Conservation (phyloP, 1,284 basidiomycete genomes). For the Stereum hirsutum region DNA sequence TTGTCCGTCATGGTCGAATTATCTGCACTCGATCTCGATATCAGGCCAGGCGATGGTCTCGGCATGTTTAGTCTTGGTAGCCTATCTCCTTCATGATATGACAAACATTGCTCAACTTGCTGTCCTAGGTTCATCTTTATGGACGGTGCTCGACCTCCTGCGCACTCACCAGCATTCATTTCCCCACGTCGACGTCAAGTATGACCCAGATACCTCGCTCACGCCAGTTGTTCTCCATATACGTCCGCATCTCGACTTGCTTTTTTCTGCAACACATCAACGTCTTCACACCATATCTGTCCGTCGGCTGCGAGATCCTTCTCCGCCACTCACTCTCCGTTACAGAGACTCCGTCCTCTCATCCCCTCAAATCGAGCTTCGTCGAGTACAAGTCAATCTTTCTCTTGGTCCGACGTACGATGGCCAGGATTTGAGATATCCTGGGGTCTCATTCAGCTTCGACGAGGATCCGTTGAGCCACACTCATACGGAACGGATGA, state of each 20-base stretch:
- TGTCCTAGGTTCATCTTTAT: conserved; percentile 63
- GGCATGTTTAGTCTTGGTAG: conserved; percentile 74
- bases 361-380: conserved; percentile 46
- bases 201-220: conserved; percentile 66
- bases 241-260: conserved; percentile 68
- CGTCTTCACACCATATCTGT: conserved; percentile 69
- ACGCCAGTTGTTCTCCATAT: conserved; percentile 74
- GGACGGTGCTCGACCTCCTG: conserved; percentile 70
- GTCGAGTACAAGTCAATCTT: conserved; percentile 59
- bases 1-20: conserved; percentile 33
- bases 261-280: conserved; percentile 72
- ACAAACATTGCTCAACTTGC: conserved; percentile 2
- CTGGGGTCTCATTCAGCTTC: conserved; percentile 77
- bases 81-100: neutral
- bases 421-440: conserved; percentile 70
- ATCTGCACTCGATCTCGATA: conserved; percentile 62
- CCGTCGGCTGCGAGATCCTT: conserved; percentile 50
- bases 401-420: conserved; percentile 83
- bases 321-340: conserved; percentile 55
- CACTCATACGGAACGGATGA: conserved; percentile 39
- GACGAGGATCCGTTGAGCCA: conserved; percentile 55
- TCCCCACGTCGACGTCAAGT: conserved; percentile 79
- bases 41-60: conserved; percentile 69
- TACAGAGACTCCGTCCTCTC: conserved; percentile 65
- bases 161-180: conserved; percentile 55